Evolutionary conservation across 108 stramenopile species (phyloP), one percentile per base, ranked within the genome.

Genomic region (Poteriospumella lacustris): DNA sequence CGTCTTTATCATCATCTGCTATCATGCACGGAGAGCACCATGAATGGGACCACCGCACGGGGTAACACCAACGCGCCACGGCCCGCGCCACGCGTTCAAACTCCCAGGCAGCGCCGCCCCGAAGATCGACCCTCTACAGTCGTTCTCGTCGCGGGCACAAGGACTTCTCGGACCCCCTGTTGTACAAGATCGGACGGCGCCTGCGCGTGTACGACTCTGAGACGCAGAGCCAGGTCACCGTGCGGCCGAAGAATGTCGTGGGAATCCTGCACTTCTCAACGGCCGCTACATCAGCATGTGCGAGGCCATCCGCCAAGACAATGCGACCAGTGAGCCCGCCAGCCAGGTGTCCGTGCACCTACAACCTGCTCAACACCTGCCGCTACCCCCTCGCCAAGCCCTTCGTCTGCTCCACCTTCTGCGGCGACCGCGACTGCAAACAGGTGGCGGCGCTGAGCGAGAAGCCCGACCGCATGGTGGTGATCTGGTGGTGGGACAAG

Each of bases 401-500:
- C 58, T 85, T 85, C 60, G 42, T 77, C 26, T 68, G 76, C 2
- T 84, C 79, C 52, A 73, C 67, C 59, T 85, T 85, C 43, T 79
- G 80, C 1, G 83, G 83, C 19, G n/a, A n/a, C n/a, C n/a, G n/a
- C n/a, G 83, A 84, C 44, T 56, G 5, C 43, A 84, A 84, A 58
- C 43, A 59, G 62, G 59, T 85, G 28, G 80, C 77, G 1, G 80
- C 85, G 2, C 64, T 81, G 0, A 76, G 47, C 5, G 81, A 72
- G 5, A 79, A 79, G 68, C 82, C 82, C 12, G 82, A 85, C 59
- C 31, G 68, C 26, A 41, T 77, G 0, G 31, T 85, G 33, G 82
- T 85, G 1, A 59, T 85, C 40, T 85, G 85, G 85, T 68, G 64
- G 24, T 85, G 85, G 85, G 80, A 83, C 1, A 85, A 83, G 41